Evolutionary conservation across 2,329 filamentous ascomycete genomes (phyloP).

Genomic region (Cladosporium phlei): DNA sequence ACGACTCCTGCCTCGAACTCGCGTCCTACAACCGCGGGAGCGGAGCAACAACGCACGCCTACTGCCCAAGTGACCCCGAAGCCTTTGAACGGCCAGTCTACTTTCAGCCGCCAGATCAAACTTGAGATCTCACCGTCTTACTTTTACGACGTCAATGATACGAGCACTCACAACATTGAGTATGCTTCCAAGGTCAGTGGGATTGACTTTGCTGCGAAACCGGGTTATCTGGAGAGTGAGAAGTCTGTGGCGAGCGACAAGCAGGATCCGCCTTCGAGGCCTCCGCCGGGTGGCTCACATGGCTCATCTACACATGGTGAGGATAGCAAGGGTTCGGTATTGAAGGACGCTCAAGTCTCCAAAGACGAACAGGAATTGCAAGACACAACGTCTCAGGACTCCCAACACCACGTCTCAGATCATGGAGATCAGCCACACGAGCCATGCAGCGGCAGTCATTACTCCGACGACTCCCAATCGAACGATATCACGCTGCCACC

Average conservation of each 20-base stretch:
- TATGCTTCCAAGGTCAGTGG: slow-evolving; percentile 45
- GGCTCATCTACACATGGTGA: not conserved
- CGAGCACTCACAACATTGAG: slow-evolving; percentile 42
- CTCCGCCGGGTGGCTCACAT: not conserved
- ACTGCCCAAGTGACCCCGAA: slow-evolving; percentile 27
- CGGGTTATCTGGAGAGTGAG: slow-evolving; percentile 16
- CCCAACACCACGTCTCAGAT: not conserved
- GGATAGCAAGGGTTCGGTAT: too few species aligned
- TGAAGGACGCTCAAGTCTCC: slow-evolving; percentile 9
- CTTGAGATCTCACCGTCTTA: slow-evolving; percentile 42
- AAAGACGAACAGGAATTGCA: slow-evolving; percentile 9
- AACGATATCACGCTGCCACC: slow-evolving; percentile 7
- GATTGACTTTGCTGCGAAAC: slow-evolving; percentile 36
- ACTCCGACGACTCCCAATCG: not conserved
- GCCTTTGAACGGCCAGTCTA: slow-evolving; percentile 19
- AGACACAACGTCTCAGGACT: slow-evolving; percentile 2
- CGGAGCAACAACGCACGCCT: slow-evolving; percentile 25
- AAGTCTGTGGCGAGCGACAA: slow-evolving; percentile 12
- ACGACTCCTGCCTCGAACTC: slow-evolving; percentile 32
- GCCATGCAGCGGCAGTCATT: too few species aligned
- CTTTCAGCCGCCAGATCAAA: slow-evolving; percentile 41
- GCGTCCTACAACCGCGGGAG: not conserved
- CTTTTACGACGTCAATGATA: slow-evolving; percentile 41
- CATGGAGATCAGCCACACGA: slow-evolving; percentile 8
- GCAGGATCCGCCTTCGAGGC: not conserved